A percentile compares a stretch with the other conserved stretches of the same genome.
These are phyloP conservation scores for Fusarium heterosporum DNA, from an alignment of 2,329 filamentous ascomycete genomes.

Conservation along the genomic window DNA sequence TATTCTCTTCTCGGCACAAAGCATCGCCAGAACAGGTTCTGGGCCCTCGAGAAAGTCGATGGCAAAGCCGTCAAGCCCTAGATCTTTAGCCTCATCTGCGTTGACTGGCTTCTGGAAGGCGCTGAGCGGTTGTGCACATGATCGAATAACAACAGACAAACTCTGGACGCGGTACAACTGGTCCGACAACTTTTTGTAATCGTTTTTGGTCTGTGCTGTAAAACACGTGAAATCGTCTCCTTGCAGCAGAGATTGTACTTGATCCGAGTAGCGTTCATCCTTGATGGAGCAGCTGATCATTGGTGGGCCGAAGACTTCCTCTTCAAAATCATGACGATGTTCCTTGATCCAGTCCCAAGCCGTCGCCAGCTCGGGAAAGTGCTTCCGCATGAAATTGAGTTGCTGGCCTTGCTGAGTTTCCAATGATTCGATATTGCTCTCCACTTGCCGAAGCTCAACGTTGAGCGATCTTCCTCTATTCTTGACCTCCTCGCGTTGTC, in stretches of 20 bases:
- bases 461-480: constrained; percentile 57
- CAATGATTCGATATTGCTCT: constrained; percentile 67
- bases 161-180: constrained; percentile 72
- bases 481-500: constrained; percentile 57
- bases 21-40: constrained; percentile 84
- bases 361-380: constrained; percentile 71
- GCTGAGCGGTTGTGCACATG: constrained; percentile 65
- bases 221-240: constrained; percentile 71
- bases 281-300: constrained; percentile 84
- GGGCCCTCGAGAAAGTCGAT: constrained; percentile 85
- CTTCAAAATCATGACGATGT: constrained; percentile 76
- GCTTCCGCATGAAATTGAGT: constrained; percentile 69
- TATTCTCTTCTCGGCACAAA: constrained; percentile 79
- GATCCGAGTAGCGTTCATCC: constrained; percentile 72
- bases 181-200: constrained; percentile 78
- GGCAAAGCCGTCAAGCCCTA: constrained; percentile 84
- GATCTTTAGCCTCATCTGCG: constrained; percentile 62
- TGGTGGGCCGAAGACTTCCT: constrained; percentile 83
- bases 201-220: constrained; percentile 79
- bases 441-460: constrained; percentile 52
- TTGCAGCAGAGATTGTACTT: constrained; percentile 64
- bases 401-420: constrained; percentile 82
- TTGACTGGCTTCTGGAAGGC: constrained; percentile 67
- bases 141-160: constrained; percentile 79
- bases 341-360: constrained; percentile 87